Conservation (phyloP, 345 rosid species). For the Linum trigynum region DNA sequence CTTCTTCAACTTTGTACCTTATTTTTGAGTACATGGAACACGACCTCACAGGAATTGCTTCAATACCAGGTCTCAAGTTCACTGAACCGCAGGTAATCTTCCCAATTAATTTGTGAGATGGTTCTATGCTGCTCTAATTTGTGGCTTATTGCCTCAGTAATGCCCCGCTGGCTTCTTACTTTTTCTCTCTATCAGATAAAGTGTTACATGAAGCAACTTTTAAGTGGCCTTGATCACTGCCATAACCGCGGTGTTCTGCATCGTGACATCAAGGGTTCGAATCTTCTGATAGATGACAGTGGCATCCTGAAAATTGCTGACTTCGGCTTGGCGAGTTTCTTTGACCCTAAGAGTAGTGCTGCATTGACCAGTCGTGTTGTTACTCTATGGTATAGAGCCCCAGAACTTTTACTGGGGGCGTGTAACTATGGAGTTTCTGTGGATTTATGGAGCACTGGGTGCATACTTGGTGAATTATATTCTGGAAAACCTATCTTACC, state of each 20-base stretch:
- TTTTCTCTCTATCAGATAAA: slow-evolving; percentile 46
- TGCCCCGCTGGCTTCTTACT: background rate
- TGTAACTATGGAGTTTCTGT: slow-evolving; percentile 70
- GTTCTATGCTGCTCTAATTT: background rate
- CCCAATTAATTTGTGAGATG: background rate
- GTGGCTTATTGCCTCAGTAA: background rate
- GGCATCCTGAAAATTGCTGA: slow-evolving; percentile 93
- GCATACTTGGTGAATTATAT: slow-evolving; percentile 88
- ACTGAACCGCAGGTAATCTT: slow-evolving; percentile 74
- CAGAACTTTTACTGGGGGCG: slow-evolving; percentile 93
- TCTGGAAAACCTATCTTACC: slow-evolving; percentile 81
- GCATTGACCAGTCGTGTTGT: slow-evolving; percentile 92
- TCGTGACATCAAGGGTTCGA: slow-evolving; percentile 96
- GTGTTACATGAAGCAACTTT: slow-evolving; percentile 92
- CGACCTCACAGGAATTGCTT: slow-evolving; percentile 85
- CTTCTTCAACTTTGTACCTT: slow-evolving; percentile 70
- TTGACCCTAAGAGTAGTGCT: slow-evolving; percentile 40
- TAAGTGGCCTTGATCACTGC: slow-evolving; percentile 91
- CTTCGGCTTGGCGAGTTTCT: slow-evolving; percentile 83
- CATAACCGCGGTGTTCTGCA: slow-evolving; percentile 75
- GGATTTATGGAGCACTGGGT: slow-evolving; percentile 95
- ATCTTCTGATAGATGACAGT: slow-evolving; percentile 69
- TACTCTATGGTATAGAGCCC: slow-evolving; percentile 98
- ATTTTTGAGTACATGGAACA: slow-evolving; percentile 98
- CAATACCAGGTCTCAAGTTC: slow-evolving; percentile 75